Evolutionary conservation across 176 grass and related monocot species (phyloP), one percentile per base, ranked within the genome.

Genomic region (Tillandsia fasciculata): DNA sequence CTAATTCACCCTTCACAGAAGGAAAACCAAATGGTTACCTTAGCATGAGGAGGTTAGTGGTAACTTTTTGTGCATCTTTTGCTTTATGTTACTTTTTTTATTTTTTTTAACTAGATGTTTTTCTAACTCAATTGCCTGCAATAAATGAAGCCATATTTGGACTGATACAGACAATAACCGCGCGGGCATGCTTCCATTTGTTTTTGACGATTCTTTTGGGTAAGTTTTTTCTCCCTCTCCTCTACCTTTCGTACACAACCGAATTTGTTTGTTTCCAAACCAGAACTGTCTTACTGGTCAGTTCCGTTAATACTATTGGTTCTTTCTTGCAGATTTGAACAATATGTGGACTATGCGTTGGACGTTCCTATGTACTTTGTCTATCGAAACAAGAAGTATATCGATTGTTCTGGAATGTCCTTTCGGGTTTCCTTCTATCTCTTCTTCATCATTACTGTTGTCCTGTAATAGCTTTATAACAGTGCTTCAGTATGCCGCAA

Each of bases 361-460:
- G 90, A 99, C 74, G 90, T 90, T 11, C 95, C 95, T 8, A 99
- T 99, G 90, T 99, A 99, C 80, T 99, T 99, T 68, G 87, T 99
- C 53, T 99, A 99, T 54, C 81, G 90, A 67, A 99, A 99, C 49
- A 88, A 99, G 75, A 88, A 77, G 57, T 99, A 94, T 65, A 83
- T 99, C 74, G 84, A 99, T 80, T 94, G 95, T 83, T 88, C 77
- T 11, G 95, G 90, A 75, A 79, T 99, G 89, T 99, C 90, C 48
- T 99, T 99, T 80, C 79, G 84, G 95, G 95, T 99, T 65, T 85
- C 12, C 66, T 85, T 77, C 66, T 77, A 8, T 73, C 71, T 74
- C 70, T 79, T 23, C 13, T 77, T 70, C 72, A 24, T 33, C 67
- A 51, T 18, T 52, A 59, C 0, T 77, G 48, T 51, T 70, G 51